A percentile compares a stretch with the other conserved stretches of the same genome.
Evolutionary conservation across 2,329 filamentous ascomycete species (phyloP).

Genomic region (Chaetothyriales sp.): DNA sequence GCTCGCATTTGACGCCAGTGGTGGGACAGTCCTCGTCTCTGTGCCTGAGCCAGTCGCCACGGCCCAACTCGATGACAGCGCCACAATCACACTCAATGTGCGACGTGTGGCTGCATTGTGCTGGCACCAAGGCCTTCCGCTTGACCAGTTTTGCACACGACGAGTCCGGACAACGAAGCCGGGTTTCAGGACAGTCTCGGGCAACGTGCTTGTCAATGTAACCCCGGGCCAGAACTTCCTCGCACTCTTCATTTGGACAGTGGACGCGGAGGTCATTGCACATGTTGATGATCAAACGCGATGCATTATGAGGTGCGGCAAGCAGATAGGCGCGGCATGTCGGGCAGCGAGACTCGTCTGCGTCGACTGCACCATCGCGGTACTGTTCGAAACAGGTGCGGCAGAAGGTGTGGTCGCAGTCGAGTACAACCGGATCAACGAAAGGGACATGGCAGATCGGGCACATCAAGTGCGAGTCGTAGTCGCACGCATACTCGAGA

Average conservation of each 20-base stretch:
- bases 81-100: slow-evolving; percentile 18
- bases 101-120: slow-evolving; percentile 15
- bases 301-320: slow-evolving; percentile 29
- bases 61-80: slow-evolving; percentile 14
- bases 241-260: slow-evolving; percentile 45
- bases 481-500: slow-evolving; percentile 42
- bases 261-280: slow-evolving; percentile 45
- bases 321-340: slow-evolving; percentile 37
- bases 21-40: slow-evolving; percentile 16
- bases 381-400: slow-evolving; percentile 38
- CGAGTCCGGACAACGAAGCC: slow-evolving; percentile 36
- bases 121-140: slow-evolving; percentile 34
- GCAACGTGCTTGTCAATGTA: slow-evolving; percentile 45
- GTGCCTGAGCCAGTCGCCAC: slow-evolving; percentile 15
- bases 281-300: slow-evolving; percentile 44
- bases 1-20: slow-evolving; percentile 8
- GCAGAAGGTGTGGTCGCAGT: slow-evolving; percentile 52
- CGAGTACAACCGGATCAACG: slow-evolving; percentile 41
- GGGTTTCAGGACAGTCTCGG: slow-evolving; percentile 43
- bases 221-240: slow-evolving; percentile 37
- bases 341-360: slow-evolving; percentile 33
- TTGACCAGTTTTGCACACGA: slow-evolving; percentile 38
- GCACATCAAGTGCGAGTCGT: slow-evolving; percentile 47
- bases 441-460: slow-evolving; percentile 50
- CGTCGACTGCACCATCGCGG: slow-evolving; percentile 6